Conservation (phyloP, 75 land plant species). For the Gnetum montanum region DNA sequence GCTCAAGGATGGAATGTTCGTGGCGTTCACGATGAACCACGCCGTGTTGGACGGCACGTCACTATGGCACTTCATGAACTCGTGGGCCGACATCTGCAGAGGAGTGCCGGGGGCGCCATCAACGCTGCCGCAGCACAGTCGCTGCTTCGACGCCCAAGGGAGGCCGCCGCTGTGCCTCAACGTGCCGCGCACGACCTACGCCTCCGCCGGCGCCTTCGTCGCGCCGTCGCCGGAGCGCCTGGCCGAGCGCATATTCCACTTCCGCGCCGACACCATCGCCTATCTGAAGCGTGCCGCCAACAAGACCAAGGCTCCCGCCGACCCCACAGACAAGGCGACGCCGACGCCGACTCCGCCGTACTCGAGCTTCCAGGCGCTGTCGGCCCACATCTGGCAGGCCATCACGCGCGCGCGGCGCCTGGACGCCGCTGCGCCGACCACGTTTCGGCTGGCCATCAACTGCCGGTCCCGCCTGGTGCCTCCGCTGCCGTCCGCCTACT, state of each 20-base stretch:
- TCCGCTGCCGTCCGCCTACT: conserved; percentile 33
- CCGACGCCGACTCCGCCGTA: conserved; percentile 22
- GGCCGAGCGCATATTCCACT: conserved; percentile 34
- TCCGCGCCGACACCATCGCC: conserved; percentile 30
- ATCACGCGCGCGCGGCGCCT: conserved; percentile 48
- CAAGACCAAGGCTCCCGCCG: conserved; percentile 36
- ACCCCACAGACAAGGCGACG: conserved; percentile 21
- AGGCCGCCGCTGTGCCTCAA: conserved; percentile 33
- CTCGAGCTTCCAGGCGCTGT: conserved; percentile 60
- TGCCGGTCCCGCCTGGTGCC: conserved; percentile 45
- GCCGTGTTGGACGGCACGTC: conserved; percentile 54
- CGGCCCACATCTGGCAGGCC: conserved; percentile 45
- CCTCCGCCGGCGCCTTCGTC: neutral
- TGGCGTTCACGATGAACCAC: conserved; percentile 65
- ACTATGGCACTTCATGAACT: conserved; percentile 60
- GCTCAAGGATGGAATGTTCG: conserved; percentile 48
- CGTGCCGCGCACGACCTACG: conserved; percentile 22
- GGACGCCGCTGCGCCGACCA: conserved; percentile 11
- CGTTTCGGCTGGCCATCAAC: conserved; percentile 55
- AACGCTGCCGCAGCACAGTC: conserved; percentile 38
- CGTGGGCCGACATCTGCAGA: neutral
- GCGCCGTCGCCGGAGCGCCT: conserved; percentile 7
- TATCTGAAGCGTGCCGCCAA: conserved; percentile 36
- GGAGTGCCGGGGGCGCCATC: conserved; percentile 11
- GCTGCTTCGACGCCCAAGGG: conserved; percentile 16